Base-by-base conservation (phyloP, 2,329 filamentous ascomycete species). In the Ceratocystis harringtonii region DNA sequence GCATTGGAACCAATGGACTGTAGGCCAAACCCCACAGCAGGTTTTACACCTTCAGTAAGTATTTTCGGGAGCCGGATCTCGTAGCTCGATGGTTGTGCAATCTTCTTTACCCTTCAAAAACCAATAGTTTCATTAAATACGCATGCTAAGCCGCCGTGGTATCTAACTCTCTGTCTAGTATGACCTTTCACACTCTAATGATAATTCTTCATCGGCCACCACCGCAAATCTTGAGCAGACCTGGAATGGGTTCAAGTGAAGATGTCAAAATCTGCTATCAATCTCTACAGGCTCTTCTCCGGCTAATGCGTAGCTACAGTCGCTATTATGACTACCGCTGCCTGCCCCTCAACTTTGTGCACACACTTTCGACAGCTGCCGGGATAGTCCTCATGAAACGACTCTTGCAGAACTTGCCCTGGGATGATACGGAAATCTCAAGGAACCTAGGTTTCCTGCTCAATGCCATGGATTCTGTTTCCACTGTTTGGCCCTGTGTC, bases 1-100 rank as follows among this genome's bases (percentile, higher is more conserved):
- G 45, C 77, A 80, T 68, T 81, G 79, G 78, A 79, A 79, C 64
- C 77, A 79, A 65, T 80, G 79, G 78, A 79, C 76, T 1, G 75
- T 78, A 0, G 77, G 76, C 2, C 73, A 77, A 22, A 75, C 80
- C 3, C 76, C 77, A 2, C 73, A 76, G 2, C 76, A 76, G 32
- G 76, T 81, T 0, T 75, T 80, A 50, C 77, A 80, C 69, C 72
- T 80, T 45, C 78, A 80, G 64, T 66, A 63, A 63, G 64, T 66
- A 12, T 6, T 19, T 19, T 10, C 30, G 5, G 19, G 1, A 12
- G n/a, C 8, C 22, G 15, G 8, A 3, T 43, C 8, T 30, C 32
- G n/a, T 17, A 22, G 3, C 6, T 10, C 3, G n/a, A 63, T 30
- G 7, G 2, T 44, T 32, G 17, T 28, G 10, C 60, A 44, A 25